These are phyloP conservation scores for Coffea canephora DNA, from an alignment of 257 asterid genomes.

Conservation along the genomic window DNA sequence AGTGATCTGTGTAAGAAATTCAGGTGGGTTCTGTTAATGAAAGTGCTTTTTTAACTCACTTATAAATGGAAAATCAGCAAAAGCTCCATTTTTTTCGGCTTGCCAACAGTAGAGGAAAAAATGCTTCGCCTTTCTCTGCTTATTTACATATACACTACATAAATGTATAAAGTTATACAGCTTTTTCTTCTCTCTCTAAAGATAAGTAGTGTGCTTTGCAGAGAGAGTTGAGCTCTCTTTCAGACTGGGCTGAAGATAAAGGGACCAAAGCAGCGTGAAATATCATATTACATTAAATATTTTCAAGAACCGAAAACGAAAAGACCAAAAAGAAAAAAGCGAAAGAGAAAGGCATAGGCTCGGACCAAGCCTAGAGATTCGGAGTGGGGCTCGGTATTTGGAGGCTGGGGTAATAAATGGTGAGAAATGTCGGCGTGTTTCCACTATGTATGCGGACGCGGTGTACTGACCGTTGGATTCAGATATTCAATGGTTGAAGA, in stretches of 20 bases:
- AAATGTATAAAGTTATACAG: slow-evolving; percentile 21
- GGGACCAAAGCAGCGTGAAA: slow-evolving; percentile 27
- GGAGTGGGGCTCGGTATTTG: slow-evolving; percentile 30
- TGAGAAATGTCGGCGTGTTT: slow-evolving; percentile 28
- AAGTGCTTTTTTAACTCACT: slow-evolving; percentile 20
- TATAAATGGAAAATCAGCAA: slow-evolving; percentile 47
- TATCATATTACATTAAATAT: background rate
- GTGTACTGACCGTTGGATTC: slow-evolving; percentile 22
- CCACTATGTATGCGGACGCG: slow-evolving; percentile 6
- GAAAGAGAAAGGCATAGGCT: slow-evolving; percentile 15
- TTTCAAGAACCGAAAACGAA: background rate
- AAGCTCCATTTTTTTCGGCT: slow-evolving; percentile 34
- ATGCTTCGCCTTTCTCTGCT: slow-evolving; percentile 31
- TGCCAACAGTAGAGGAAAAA: slow-evolving; percentile 26
- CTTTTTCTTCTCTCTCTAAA: slow-evolving; percentile 49
- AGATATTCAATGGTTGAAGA: slow-evolving; percentile 27
- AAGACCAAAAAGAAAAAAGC: background rate
- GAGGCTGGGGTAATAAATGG: slow-evolving; percentile 21
- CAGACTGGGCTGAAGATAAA: slow-evolving; percentile 39
- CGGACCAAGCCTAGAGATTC: slow-evolving; percentile 24
- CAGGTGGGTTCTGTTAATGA: slow-evolving; percentile 19
- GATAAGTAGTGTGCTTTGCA: slow-evolving; percentile 27
- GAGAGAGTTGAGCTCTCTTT: slow-evolving; percentile 18
- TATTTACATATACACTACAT: slow-evolving; percentile 10
- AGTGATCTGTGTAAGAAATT: slow-evolving; percentile 45